Percentiles rank a stretch among this genome's conserved stretches.
Conservation (phyloP, 495 filamentous ascomycete species). For the Coniosporium apollinis region DNA sequence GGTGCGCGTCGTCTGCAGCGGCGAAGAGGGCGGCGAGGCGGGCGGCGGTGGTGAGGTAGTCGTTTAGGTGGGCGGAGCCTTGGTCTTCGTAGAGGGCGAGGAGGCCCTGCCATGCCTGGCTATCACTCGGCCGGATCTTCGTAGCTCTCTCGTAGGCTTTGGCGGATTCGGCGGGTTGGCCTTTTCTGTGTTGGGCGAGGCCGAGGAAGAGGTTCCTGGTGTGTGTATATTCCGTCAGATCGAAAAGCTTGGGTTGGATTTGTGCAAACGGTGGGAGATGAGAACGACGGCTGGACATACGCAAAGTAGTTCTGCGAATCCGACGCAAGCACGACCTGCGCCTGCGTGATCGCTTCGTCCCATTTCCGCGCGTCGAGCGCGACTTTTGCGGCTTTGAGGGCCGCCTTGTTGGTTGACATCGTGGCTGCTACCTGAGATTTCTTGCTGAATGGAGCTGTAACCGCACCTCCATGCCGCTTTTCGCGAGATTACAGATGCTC, state of each 20-base stretch:
- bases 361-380: slow-evolving; percentile 70
- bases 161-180: slow-evolving; percentile 52
- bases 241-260: slow-evolving; percentile 1
- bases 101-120: slow-evolving; percentile 80
- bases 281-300: slow-evolving; percentile 36
- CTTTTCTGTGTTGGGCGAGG: slow-evolving; percentile 60
- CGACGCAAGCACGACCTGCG: slow-evolving; percentile 44
- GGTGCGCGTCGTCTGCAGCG: slow-evolving; percentile 45
- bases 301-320: slow-evolving; percentile 73
- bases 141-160: slow-evolving; percentile 59
- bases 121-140: slow-evolving; percentile 40
- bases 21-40: slow-evolving; percentile 59
- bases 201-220: slow-evolving; percentile 67
- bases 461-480: too few species aligned
- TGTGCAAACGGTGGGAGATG: too few species aligned
- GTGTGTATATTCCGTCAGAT: too few species aligned
- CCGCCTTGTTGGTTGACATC: slow-evolving; percentile 52
- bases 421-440: too few species aligned
- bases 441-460: too few species aligned
- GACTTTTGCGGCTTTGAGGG: slow-evolving; percentile 67
- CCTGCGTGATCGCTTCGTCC: slow-evolving; percentile 49
- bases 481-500: too few species aligned
- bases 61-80: slow-evolving; percentile 44
- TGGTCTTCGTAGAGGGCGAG: slow-evolving; percentile 71
- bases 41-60: slow-evolving; percentile 55